Evolutionary conservation across 2,329 filamentous ascomycete genomes (phyloP).

Genomic region (Epichloe brachyelytri): DNA sequence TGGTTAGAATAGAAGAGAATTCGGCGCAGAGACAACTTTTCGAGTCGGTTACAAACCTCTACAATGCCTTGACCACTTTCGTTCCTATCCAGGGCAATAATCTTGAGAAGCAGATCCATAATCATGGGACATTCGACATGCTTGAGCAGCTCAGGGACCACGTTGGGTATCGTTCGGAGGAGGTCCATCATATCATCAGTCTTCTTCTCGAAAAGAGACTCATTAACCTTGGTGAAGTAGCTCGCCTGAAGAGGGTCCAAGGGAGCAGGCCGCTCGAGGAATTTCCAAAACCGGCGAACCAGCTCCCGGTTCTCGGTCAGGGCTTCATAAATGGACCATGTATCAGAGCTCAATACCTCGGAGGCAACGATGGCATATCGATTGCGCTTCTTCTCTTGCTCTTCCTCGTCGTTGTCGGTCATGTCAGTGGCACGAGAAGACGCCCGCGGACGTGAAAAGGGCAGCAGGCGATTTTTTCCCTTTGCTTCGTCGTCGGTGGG

Average conservation of each 20-base stretch:
- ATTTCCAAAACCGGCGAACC: constrained; percentile 80
- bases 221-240: constrained; percentile 98
- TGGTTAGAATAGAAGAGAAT: neutral
- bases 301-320: constrained; percentile 73
- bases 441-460: constrained; percentile 39
- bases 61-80: constrained; percentile 88
- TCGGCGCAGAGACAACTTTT: neutral
- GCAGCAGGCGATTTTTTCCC: constrained; percentile 27
- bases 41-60: constrained; percentile 47
- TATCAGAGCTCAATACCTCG: constrained; percentile 88
- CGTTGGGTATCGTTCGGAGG: constrained; percentile 69
- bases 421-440: constrained; percentile 37
- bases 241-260: constrained; percentile 88
- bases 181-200: constrained; percentile 93
- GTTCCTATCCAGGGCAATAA: constrained; percentile 87
- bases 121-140: constrained; percentile 97
- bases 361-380: constrained; percentile 89
- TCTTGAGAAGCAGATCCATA: constrained; percentile 94
- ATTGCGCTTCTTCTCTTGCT: constrained; percentile 79
- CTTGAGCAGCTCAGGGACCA: constrained; percentile 72
- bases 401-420: constrained; percentile 47
- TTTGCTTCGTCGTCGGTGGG: constrained; percentile 39
- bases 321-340: constrained; percentile 91
- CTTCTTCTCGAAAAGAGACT: constrained; percentile 94
- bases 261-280: constrained; percentile 70